phyloP scores from a whole-genome alignment of 2,329 filamentous ascomycete species.

The Metarhizium sp. region DNA sequence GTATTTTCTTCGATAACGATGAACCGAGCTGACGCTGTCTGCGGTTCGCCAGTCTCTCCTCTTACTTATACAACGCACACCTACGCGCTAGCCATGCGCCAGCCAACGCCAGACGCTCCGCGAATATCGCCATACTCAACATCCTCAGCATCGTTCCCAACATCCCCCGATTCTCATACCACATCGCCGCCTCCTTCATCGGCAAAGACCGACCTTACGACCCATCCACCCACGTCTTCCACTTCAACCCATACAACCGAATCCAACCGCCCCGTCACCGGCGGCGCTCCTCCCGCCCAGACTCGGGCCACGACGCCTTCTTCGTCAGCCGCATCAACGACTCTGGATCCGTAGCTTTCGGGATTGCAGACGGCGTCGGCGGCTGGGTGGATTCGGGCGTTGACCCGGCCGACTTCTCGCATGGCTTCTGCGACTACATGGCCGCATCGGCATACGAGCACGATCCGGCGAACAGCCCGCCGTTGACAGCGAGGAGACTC shows the following conservation, averaged over 20 bases:
- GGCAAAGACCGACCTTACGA: constrained; percentile 63
- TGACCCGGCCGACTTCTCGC: constrained; percentile 91
- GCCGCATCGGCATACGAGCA: constrained; percentile 60
- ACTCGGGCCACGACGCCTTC: constrained; percentile 91
- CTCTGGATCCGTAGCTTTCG: constrained; percentile 66
- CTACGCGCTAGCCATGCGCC: background rate
- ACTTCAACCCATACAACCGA: constrained; percentile 58
- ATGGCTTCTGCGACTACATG: constrained; percentile 91
- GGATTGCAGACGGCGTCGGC: constrained; percentile 88
- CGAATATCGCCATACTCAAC: constrained; percentile 1
- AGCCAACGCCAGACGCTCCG: background rate
- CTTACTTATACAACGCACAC: background rate
- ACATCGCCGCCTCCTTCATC: constrained; percentile 65
- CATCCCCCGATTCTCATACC: constrained; percentile 47
- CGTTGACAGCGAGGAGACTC: constrained; percentile 55
- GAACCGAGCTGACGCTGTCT: background rate
- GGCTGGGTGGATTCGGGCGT: constrained; percentile 91
- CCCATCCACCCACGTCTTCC: constrained; percentile 59
- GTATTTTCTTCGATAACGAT: background rate
- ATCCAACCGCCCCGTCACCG: constrained; percentile 38
- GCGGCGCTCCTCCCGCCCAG: constrained; percentile 43
- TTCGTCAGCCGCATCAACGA: constrained; percentile 78
- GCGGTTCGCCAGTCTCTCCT: background rate
- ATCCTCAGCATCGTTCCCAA: constrained; percentile 14
- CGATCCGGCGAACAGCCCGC: constrained; percentile 23